Evolutionary conservation across 805 yeast genomes (phyloP).

Genomic region (Ogataea paradorogensis): DNA sequence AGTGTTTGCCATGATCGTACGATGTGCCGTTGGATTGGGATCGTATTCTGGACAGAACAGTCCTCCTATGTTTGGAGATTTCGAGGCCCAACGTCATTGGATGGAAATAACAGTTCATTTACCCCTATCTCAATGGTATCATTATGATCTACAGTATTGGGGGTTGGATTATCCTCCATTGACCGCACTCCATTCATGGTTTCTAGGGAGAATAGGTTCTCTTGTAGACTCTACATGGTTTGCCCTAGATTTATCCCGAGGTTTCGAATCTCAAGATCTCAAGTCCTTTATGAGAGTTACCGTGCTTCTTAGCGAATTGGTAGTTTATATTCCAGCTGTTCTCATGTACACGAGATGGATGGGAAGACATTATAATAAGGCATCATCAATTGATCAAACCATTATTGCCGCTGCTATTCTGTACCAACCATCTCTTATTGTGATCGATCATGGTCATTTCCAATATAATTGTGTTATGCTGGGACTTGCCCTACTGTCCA

Average conservation of each 20-base stretch:
- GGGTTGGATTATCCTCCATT: conserved; percentile 96
- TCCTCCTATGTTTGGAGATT: conserved; percentile 89
- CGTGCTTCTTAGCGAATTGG: conserved; percentile 69
- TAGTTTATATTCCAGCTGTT: conserved; percentile 78
- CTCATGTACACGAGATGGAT: conserved; percentile 67
- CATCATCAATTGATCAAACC: conserved; percentile 69
- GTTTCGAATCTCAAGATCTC: conserved; percentile 61
- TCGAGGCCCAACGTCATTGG: conserved; percentile 99
- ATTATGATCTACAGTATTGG: conserved; percentile 88
- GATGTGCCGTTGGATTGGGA: conserved; percentile 87
- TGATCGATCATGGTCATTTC: conserved; percentile 96
- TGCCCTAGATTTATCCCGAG: conserved; percentile 67
- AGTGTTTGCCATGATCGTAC: conserved; percentile 67
- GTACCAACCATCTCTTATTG: conserved; percentile 75
- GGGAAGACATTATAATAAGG: conserved; percentile 50
- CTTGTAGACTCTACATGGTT: conserved; percentile 73
- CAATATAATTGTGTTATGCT: conserved; percentile 95
- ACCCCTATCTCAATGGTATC: conserved; percentile 81
- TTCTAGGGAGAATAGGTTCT: conserved; percentile 71
- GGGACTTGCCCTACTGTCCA: conserved; percentile 70
- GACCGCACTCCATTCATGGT: conserved; percentile 89
- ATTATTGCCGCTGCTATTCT: conserved; percentile 75
- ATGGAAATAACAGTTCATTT: conserved; percentile 81
- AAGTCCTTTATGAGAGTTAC: conserved; percentile 85
- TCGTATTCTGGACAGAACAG: conserved; percentile 70